phyloP scores from a whole-genome alignment of 371 early-diverging fungal species.

The Umbelopsis sp. region DNA sequence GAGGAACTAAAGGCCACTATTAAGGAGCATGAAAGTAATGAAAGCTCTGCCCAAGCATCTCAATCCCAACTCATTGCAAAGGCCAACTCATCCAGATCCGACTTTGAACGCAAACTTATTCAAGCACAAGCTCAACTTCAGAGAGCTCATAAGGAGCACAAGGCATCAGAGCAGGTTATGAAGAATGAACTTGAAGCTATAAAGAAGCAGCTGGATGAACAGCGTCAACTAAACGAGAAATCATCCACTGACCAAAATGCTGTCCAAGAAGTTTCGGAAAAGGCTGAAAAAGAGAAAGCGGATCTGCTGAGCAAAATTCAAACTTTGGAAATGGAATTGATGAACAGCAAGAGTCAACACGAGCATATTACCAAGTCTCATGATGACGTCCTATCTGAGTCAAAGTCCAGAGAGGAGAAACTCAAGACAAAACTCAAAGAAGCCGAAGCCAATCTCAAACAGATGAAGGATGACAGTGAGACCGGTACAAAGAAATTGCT shows the following conservation, averaged over 20 bases:
- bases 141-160: not conserved
- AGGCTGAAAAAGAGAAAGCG: not conserved
- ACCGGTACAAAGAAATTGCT: not conserved
- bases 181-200: not conserved
- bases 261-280: not conserved
- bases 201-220: not conserved
- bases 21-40: not conserved
- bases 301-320: not conserved
- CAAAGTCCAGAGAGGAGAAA: not conserved
- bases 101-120: conserved; percentile 6
- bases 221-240: not conserved
- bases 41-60: not conserved
- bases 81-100: not conserved
- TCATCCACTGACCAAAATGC: not conserved
- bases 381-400: not conserved
- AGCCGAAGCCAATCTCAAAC: not conserved
- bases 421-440: not conserved
- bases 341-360: not conserved
- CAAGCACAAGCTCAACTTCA: conserved; percentile 10
- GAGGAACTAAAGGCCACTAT: not conserved
- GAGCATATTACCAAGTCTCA: not conserved
- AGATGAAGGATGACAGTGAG: not conserved
- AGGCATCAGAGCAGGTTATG: not conserved
- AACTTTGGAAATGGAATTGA: not conserved
- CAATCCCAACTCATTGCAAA: not conserved